Percentiles rank a stretch among this genome's conserved stretches.
Conservation (phyloP, 345 rosid species). For the Geranium rotundifolium region DNA sequence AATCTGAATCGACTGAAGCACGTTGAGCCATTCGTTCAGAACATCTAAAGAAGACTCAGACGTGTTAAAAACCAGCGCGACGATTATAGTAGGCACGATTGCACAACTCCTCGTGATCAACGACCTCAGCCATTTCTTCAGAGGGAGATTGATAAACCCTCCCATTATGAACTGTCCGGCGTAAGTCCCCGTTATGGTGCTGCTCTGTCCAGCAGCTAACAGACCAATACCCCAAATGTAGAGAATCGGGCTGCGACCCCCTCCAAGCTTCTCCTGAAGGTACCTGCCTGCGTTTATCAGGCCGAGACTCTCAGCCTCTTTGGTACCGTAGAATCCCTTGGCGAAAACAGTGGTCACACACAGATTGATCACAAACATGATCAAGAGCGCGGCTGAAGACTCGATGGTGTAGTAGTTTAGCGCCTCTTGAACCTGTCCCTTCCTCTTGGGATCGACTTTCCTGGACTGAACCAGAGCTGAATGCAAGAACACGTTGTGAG, state of each 20-base stretch:
- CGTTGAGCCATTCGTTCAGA: constrained; percentile 15
- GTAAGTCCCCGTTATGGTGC: constrained; percentile 8
- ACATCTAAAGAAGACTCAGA: constrained; percentile 10
- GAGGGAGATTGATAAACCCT: constrained; percentile 9
- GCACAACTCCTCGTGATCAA: constrained; percentile 17
- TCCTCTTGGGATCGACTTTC: constrained; percentile 7
- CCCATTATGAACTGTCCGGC: too few species aligned
- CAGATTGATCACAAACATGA: constrained; percentile 14
- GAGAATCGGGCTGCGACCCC: constrained; percentile 7
- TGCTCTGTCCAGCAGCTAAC: constrained; percentile 17
- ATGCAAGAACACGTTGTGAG: constrained; percentile 10
- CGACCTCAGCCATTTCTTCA: constrained; percentile 18
- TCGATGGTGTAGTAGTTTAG: constrained; percentile 13
- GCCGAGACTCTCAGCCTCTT: constrained; percentile 9
- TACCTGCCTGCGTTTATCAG: constrained; percentile 6
- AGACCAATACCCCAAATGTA: constrained; percentile 19
- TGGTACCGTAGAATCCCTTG: constrained; percentile 12
- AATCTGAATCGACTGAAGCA: constrained; percentile 6
- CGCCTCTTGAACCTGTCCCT: constrained; percentile 14
- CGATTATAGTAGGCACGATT: constrained; percentile 8
- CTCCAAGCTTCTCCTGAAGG: constrained; percentile 14
- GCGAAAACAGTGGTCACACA: constrained; percentile 14
- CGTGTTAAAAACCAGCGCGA: constrained; percentile 10
- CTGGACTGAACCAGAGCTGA: constrained; percentile 18
- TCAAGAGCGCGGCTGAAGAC: constrained; percentile 5